Conservation (phyloP, 768 basidiomycete species). For the Tylopilus subfusipes region DNA sequence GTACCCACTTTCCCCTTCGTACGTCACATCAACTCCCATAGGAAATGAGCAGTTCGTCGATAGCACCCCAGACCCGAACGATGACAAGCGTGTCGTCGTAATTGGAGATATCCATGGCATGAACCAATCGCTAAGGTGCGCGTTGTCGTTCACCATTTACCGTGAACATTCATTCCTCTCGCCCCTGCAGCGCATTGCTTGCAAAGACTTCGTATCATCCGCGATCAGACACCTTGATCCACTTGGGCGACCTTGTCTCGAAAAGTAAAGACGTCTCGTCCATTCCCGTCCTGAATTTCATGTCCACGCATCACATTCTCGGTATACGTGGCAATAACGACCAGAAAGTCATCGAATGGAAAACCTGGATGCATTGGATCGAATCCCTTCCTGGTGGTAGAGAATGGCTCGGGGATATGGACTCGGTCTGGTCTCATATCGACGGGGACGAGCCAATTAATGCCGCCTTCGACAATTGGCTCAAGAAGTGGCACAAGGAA, state of each 20-base stretch:
- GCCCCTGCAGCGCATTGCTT: conserved; percentile 53
- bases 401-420: conserved; percentile 56
- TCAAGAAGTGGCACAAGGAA: conserved; percentile 32
- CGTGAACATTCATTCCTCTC: not conserved
- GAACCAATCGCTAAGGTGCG: conserved; percentile 63
- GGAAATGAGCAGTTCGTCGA: not conserved
- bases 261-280: conserved; percentile 60
- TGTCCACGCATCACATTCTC: conserved; percentile 58
- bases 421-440: conserved; percentile 39
- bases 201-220: conserved; percentile 56
- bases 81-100: conserved; percentile 58
- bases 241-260: conserved; percentile 78
- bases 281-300: conserved; percentile 57
- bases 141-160: not conserved
- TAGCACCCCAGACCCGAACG: conserved; percentile 41
- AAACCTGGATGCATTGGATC: conserved; percentile 83
- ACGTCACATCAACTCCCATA: not conserved
- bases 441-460: conserved; percentile 27
- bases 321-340: conserved; percentile 96
- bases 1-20: conserved; percentile 56
- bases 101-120: conserved; percentile 91
- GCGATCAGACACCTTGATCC: conserved; percentile 64
- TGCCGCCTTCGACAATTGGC: conserved; percentile 36
- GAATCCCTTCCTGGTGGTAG: conserved; percentile 35
- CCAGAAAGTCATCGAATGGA: conserved; percentile 88